phyloP scores from a whole-genome alignment of 1,284 basidiomycete genomes.

The Exobasidium cylindrosporum region DNA sequence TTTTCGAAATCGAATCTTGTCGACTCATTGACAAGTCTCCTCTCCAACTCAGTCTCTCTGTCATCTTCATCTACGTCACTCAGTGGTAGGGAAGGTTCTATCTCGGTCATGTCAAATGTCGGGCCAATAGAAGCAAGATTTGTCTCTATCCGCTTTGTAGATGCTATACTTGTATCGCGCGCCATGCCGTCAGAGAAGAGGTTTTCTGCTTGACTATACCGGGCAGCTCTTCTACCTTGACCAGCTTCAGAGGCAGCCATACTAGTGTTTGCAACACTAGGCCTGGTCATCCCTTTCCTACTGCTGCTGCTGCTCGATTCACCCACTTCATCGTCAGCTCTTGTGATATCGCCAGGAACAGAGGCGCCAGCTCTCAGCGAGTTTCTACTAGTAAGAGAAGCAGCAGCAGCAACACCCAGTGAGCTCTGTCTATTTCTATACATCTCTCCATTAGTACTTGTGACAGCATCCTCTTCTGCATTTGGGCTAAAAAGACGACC shows the following conservation, averaged over 20 bases:
- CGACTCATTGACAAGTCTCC: neutral
- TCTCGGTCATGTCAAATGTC: neutral
- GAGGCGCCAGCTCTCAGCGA: too few species aligned
- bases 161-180: neutral
- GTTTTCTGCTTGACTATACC: neutral
- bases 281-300: neutral
- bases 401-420: neutral
- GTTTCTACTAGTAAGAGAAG: neutral
- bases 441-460: neutral
- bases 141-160: neutral
- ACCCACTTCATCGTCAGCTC: neutral
- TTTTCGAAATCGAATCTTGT: neutral
- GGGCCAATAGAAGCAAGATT: too few species aligned
- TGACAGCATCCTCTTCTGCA: neutral
- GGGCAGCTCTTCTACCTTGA: neutral
- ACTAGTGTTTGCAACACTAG: constrained; percentile 2
- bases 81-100: neutral
- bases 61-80: neutral
- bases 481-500: neutral
- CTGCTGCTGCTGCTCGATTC: neutral
- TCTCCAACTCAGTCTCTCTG: neutral
- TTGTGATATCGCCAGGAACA: too few species aligned
- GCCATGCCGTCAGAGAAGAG: neutral
- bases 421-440: neutral
- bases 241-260: neutral